Evolutionary conservation across 106 monocot genomes (phyloP).

Genomic region (Amphibolis antarctica): DNA sequence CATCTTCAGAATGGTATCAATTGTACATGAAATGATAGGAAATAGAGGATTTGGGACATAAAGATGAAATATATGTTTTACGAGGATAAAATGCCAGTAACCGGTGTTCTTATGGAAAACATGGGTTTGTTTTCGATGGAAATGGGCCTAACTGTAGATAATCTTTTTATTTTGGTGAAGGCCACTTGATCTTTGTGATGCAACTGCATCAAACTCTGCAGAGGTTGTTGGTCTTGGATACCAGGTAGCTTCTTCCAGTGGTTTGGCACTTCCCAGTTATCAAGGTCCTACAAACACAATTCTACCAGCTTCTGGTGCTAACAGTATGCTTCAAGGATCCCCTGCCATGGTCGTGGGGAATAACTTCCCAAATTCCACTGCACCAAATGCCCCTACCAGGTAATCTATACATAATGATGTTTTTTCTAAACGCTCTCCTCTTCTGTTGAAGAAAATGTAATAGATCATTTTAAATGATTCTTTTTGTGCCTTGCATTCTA

Average conservation of each 20-base stretch:
- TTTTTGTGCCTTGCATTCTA: slow-evolving; percentile 4
- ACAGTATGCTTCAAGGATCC: slow-evolving; percentile 43
- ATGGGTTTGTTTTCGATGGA: no score
- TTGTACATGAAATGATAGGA: no score
- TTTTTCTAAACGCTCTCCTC: neutral
- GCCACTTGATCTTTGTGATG: slow-evolving; percentile 83
- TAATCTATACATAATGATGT: slow-evolving; percentile 14
- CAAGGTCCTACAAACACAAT: slow-evolving; percentile 36
- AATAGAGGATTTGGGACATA: no score
- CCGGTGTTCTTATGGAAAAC: no score
- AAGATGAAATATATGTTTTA: no score
- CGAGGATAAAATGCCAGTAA: no score
- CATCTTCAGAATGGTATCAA: no score
- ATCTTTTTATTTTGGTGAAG: slow-evolving; percentile 24
- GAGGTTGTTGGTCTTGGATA: slow-evolving; percentile 37
- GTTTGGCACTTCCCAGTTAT: slow-evolving; percentile 30
- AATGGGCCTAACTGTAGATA: no score
- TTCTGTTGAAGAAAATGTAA: neutral
- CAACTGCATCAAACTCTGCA: slow-evolving; percentile 25
- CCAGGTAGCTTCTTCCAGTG: slow-evolving; percentile 43
- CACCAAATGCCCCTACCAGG: slow-evolving; percentile 46
- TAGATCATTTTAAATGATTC: neutral
- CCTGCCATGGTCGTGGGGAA: slow-evolving; percentile 44
- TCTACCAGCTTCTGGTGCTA: slow-evolving; percentile 42
- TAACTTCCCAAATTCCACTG: slow-evolving; percentile 35